These are phyloP conservation scores for Saccharomycopsis schoenii DNA, from an alignment of 805 yeast genomes.

Conservation along the genomic window DNA sequence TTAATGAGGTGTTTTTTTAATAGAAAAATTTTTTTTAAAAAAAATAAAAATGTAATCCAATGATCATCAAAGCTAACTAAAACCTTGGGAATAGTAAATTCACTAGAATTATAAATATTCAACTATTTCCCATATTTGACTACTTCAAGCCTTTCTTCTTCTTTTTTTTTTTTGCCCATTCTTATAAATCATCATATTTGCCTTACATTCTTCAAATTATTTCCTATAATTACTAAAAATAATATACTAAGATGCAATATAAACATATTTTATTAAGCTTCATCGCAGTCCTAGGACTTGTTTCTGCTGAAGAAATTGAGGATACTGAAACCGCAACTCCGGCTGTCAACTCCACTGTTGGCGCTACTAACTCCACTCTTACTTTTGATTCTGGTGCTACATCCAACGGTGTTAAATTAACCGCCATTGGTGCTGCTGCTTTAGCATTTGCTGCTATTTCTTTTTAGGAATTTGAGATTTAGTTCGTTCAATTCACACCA, in stretches of 20 bases:
- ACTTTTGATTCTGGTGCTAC: constrained; percentile 4
- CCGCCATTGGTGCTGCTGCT: constrained; percentile 9
- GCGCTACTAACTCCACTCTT: neutral
- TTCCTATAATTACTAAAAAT: neutral
- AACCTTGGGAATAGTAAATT: neutral
- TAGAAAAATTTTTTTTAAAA: too few species aligned
- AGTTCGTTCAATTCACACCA: too few species aligned
- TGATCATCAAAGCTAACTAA: neutral
- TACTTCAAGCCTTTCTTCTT: neutral
- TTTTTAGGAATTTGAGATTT: neutral
- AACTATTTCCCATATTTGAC: neutral
- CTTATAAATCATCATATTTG: neutral
- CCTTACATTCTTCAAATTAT: neutral
- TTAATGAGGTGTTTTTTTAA: neutral
- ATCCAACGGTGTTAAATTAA: neutral
- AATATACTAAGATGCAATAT: constrained; percentile 23
- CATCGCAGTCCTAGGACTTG: constrained; percentile 22
- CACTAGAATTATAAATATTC: neutral
- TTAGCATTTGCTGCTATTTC: neutral
- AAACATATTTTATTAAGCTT: constrained; percentile 21
- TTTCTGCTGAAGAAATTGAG: constrained; percentile 18
- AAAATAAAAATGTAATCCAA: too few species aligned
- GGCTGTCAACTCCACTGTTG: constrained; percentile 1
- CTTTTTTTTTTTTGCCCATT: neutral
- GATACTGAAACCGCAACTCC: neutral